Evolutionary conservation across 1,284 basidiomycete species (phyloP), one percentile per base, ranked within the genome.

Genomic region (Nidula niveotomentosa): DNA sequence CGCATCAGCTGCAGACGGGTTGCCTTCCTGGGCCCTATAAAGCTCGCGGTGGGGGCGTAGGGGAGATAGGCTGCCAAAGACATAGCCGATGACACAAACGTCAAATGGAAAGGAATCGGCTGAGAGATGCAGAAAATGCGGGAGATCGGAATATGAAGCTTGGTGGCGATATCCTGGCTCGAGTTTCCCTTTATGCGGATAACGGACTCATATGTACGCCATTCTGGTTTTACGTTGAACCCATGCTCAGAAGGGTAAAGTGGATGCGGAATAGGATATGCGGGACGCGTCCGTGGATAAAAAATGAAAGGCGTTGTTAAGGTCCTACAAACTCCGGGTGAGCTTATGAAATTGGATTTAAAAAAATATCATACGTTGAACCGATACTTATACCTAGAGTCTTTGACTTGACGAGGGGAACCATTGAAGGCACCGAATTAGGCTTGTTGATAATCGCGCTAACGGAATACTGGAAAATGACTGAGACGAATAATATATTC

Each of bases 261-360:
- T 23, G 80, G 72, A 6, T 65, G 58, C 9, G 86, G 88, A n/a
- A 84, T 65, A 2, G 83, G 74, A 1, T 67, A 64, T 0, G 81
- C 73, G 6, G 88, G 86, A 37, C 85, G 78, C 36, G 83, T 82
- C 5, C 86, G 84, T 18, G 88, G 88, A 53, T 77, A 72, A 61
- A 88, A 89, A n/a, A 80, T 65, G 64, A 91, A 84, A 1, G 82
- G 76, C 1, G 84, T 88, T 7, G 79, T 78, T 30, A 89, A 67
- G 15, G 75, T 70, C 46, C 86, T 85, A 34, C 36, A 37, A 49
- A 18, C 47, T 57, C 35, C 37, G 53, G 34, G 45, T 41, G 49
- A 47, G 45, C 36, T 47, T 44, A 47, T 36, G n/a, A 46, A 39
- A 45, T 34, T 8, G 49, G 46, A 15, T 34, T 13, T 58, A 39